Evolutionary conservation across 768 basidiomycete species (phyloP), one percentile per base, ranked within the genome.

Genomic region (Crepidotus variabilis): DNA sequence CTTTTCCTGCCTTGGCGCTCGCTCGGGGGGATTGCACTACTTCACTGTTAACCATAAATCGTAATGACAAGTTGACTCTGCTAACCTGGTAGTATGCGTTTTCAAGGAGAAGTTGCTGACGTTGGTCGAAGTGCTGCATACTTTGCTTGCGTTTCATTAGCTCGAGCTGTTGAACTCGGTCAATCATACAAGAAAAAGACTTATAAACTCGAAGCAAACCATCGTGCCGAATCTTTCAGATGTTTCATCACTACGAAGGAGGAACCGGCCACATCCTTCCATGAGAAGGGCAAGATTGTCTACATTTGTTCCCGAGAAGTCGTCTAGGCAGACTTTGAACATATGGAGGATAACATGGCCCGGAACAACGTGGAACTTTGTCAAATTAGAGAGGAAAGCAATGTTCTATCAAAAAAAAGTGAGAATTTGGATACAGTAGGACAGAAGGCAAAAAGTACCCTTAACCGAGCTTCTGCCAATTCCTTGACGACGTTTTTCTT

Each of bases 51-150:
- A 36, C 33, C 22, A 20, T 14, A 2, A 60, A 16, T 35, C n/a
- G 35, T 3, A 28, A 3, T 4, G 49, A 14, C 14, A 11, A 14
- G 23, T 14, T 47, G 6, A 5, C 49, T 20, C 8, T 9, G 60
- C 70, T 49, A 48, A 93, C 94, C 82, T 94, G 94, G 69, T 98
- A 98, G 69, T 97, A 99, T 0, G 97, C 97, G 69, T 99, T 99
- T 71, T 98, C 97, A 28, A 99, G 81, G 59, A 98, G 74, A 14
- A 98, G 79, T 6, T 87, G 75, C 65, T 98, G 93, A 16, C 94
- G 79, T 66, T 92, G 88, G 70, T 98, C 97, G 33, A 99, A 84
- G 67, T 98, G 94, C 61, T 93, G 87, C 76, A 94, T 81, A 54
- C 80, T 88, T 78, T 97, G 94, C 74, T 98, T 98, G 46, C 96